Conservation (phyloP, 73 alveolate genomes). For the Paramecium caudatum region DNA sequence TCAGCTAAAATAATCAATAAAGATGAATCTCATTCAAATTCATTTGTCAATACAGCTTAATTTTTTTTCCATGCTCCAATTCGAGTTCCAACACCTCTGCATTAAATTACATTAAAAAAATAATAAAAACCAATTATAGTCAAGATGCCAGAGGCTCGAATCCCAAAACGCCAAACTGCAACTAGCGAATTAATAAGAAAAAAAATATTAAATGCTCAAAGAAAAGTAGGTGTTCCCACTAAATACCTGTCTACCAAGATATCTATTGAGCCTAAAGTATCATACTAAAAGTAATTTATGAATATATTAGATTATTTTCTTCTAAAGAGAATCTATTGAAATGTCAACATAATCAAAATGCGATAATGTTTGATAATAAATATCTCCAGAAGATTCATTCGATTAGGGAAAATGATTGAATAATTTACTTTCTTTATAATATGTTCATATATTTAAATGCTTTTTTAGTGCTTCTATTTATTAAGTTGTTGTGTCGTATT, state of each 20-base stretch:
- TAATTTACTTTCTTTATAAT: no score
- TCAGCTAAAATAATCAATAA: neutral
- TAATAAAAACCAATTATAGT: slow-evolving; percentile 3
- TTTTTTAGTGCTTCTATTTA: no score
- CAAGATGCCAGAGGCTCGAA: neutral
- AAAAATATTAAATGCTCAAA: slow-evolving; percentile 41
- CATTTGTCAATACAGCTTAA: slow-evolving; percentile 12
- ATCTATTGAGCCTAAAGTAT: neutral
- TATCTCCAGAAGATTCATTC: no score
- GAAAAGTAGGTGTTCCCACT: neutral
- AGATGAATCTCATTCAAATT: neutral
- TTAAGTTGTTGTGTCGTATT: slow-evolving; percentile 25
- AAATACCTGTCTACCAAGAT: slow-evolving; percentile 32
- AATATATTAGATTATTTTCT: neutral
- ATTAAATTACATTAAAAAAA: slow-evolving; percentile 33
- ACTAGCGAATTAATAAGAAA: slow-evolving; percentile 41
- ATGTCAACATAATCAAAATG: no score
- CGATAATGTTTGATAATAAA: no score
- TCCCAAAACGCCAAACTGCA: neutral
- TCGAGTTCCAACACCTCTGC: slow-evolving; percentile 42
- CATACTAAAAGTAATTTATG: neutral
- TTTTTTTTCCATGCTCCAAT: neutral
- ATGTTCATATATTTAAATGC: no score
- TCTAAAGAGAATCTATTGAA: no score
- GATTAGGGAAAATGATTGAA: no score